A percentile compares a stretch with the other conserved stretches of the same genome.
These are phyloP conservation scores for Phytophthora sp. DNA, from an alignment of 352 stramenopile species.

Conservation along the genomic window DNA sequence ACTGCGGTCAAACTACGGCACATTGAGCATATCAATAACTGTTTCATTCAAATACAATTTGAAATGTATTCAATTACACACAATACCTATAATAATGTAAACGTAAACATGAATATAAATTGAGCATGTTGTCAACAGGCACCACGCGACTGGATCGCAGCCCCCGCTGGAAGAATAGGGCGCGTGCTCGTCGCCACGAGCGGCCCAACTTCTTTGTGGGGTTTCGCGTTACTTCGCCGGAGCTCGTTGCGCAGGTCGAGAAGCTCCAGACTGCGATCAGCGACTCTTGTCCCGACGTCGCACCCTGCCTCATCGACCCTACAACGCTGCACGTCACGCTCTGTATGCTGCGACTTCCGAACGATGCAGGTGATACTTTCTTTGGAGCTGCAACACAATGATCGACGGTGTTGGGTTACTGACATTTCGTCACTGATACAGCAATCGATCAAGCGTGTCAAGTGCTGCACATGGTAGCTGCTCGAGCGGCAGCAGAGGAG, in stretches of 20 bases:
- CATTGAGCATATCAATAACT: no score
- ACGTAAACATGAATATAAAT: no score
- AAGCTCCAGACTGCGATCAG: slow-evolving; percentile 39
- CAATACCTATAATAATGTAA: no score
- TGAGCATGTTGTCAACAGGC: no score
- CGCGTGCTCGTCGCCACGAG: slow-evolving; percentile 4
- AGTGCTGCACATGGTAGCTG: slow-evolving; percentile 28
- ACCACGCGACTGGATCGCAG: slow-evolving; percentile 1
- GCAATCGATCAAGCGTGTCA: slow-evolving; percentile 31
- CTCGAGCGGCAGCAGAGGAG: slow-evolving; percentile 4
- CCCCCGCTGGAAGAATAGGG: slow-evolving; percentile 9
- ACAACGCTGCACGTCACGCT: slow-evolving; percentile 56
- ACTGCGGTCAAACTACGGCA: no score
- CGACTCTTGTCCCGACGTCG: slow-evolving; percentile 29
- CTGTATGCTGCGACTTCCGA: slow-evolving; percentile 41
- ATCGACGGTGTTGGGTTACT: background rate
- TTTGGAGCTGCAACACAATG: background rate
- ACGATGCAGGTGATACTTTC: slow-evolving; percentile 32
- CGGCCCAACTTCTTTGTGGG: slow-evolving; percentile 59
- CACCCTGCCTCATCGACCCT: slow-evolving; percentile 44
- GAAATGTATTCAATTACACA: no score
- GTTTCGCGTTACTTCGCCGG: slow-evolving; percentile 37
- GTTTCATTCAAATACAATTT: no score
- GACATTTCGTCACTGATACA: slow-evolving; percentile 7
- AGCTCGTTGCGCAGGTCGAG: slow-evolving; percentile 28